These are phyloP conservation scores for Leishmania arabica DNA, from an alignment of 208 protist genomes.

Conservation along the genomic window DNA sequence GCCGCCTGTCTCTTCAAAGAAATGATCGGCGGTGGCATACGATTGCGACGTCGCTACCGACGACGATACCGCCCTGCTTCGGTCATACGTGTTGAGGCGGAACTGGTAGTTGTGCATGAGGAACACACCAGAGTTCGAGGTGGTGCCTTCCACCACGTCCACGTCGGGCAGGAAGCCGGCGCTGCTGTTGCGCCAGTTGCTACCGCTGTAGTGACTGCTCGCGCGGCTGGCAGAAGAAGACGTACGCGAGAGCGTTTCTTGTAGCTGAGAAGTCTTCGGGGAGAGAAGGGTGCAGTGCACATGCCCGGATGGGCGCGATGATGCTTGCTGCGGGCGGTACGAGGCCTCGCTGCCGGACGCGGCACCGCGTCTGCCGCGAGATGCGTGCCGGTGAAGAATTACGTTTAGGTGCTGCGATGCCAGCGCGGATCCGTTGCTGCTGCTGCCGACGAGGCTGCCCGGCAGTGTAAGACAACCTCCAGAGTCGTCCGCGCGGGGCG, in stretches of 20 bases:
- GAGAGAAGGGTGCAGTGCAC: background rate
- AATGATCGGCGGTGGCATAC: background rate
- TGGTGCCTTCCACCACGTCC: slow-evolving; percentile 15
- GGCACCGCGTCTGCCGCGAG: background rate
- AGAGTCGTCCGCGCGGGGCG: background rate
- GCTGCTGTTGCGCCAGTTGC: background rate
- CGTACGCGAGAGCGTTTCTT: background rate
- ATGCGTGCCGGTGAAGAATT: background rate
- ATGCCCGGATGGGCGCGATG: background rate
- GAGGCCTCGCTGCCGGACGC: background rate
- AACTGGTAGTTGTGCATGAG: slow-evolving; percentile 12
- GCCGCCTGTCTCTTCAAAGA: slow-evolving; percentile 3
- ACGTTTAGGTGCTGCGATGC: background rate
- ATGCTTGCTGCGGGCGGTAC: background rate
- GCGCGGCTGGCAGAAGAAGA: slow-evolving; percentile 1
- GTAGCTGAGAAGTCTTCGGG: background rate
- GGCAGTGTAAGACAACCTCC: background rate
- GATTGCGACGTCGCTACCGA: slow-evolving; percentile 8
- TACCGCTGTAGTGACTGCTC: slow-evolving; percentile 4
- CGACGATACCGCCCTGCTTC: background rate
- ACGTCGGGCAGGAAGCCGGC: background rate
- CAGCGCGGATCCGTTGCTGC: background rate
- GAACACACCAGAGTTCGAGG: slow-evolving; percentile 8
- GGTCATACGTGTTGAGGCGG: slow-evolving; percentile 1
- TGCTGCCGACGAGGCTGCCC: background rate